A percentile compares a stretch with the other conserved stretches of the same genome.
Conservation (phyloP, 2,329 filamentous ascomycete species). For the Rosellinia necatrix region DNA sequence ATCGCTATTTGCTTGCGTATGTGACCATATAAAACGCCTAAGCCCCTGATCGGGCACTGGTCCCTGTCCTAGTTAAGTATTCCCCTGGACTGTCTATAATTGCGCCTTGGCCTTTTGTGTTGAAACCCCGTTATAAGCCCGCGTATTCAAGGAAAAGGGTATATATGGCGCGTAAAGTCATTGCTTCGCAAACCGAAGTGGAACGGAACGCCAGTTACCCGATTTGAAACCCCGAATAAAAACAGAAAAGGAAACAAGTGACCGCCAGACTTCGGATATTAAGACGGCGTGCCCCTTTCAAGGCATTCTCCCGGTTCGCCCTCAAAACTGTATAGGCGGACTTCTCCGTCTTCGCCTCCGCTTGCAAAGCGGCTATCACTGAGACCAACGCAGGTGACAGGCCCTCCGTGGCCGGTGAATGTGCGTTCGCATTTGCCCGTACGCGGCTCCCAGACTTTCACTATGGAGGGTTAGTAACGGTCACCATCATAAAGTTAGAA, state of each 20-base stretch:
- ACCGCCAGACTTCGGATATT: constrained; percentile 18
- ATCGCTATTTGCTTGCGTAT: constrained; percentile 1
- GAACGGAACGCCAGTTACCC: neutral
- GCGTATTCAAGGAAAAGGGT: constrained; percentile 20
- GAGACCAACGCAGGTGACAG: constrained; percentile 90
- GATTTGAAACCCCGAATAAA: neutral
- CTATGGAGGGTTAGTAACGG: constrained; percentile 44
- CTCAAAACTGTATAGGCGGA: constrained; percentile 80
- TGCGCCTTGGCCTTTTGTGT: constrained; percentile 21
- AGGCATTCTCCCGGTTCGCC: constrained; percentile 50
- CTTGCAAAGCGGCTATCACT: constrained; percentile 89
- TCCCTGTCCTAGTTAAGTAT: constrained; percentile 10
- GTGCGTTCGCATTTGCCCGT: constrained; percentile 91
- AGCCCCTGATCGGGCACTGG: constrained; percentile 2
- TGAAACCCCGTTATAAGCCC: constrained; percentile 12
- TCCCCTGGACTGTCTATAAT: constrained; percentile 15
- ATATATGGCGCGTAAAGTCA: constrained; percentile 21
- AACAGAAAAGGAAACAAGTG: constrained; percentile 10
- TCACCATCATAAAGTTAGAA: neutral
- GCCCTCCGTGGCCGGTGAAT: constrained; percentile 86
- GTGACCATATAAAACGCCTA: constrained; percentile 15
- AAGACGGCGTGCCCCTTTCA: constrained; percentile 58
- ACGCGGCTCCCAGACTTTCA: constrained; percentile 92
- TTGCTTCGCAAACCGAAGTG: constrained; percentile 6
- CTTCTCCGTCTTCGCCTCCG: constrained; percentile 91